These are phyloP conservation scores for Cladophialophora chaetospira DNA, from an alignment of 2,329 filamentous ascomycete genomes.

Conservation along the genomic window DNA sequence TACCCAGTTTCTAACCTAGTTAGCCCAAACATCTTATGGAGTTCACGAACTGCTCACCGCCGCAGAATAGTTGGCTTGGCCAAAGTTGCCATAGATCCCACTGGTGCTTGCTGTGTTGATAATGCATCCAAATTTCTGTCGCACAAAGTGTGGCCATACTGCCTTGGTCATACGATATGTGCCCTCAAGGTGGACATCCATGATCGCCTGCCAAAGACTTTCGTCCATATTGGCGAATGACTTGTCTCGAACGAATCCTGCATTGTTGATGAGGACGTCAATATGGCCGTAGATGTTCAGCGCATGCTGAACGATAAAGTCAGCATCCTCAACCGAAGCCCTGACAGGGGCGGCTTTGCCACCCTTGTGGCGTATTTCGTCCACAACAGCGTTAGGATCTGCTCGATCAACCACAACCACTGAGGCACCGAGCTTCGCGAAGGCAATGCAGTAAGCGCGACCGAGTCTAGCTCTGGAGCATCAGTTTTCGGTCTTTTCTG, in stretches of 20 bases:
- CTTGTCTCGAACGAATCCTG: constrained; percentile 95
- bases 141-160: constrained; percentile 94
- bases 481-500: not conserved
- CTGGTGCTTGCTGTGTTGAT: constrained; percentile 96
- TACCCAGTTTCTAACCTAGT: constrained; percentile 71
- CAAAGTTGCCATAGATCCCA: constrained; percentile 98
- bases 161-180: constrained; percentile 97
- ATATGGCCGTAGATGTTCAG: constrained; percentile 91
- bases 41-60: constrained; percentile 57
- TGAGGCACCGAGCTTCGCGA: constrained; percentile 77
- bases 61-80: constrained; percentile 94
- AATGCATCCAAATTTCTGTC: constrained; percentile 96
- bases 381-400: constrained; percentile 83
- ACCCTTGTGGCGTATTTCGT: constrained; percentile 85
- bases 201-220: constrained; percentile 82
- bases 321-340: constrained; percentile 88
- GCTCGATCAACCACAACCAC: constrained; percentile 92
- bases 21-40: constrained; percentile 7
- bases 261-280: constrained; percentile 96
- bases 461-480: constrained; percentile 68
- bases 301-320: constrained; percentile 83
- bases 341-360: constrained; percentile 90
- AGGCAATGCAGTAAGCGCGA: constrained; percentile 82
- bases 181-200: constrained; percentile 88
- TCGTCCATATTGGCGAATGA: constrained; percentile 98